Conservation (phyloP, 75 land plant genomes). For the Pinus albicaulis region DNA sequence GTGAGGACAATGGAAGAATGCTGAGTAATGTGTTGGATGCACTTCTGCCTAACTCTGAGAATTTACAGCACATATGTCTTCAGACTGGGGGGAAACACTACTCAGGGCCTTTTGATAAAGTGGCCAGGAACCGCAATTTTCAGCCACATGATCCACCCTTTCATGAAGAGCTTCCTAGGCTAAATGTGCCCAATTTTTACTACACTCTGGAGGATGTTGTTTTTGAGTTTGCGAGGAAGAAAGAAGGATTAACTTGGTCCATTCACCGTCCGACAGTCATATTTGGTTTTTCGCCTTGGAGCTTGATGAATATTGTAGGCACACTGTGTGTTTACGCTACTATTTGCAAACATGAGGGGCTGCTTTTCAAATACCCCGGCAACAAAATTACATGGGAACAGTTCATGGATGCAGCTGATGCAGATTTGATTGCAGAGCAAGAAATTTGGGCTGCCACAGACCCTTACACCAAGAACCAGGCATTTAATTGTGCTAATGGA, state of each 20-base stretch:
- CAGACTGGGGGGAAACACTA: slow-evolving; percentile 84
- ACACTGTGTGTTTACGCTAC: slow-evolving; percentile 53
- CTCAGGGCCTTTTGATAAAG: slow-evolving; percentile 48
- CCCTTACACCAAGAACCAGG: slow-evolving; percentile 67
- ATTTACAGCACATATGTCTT: slow-evolving; percentile 63
- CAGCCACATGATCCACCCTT: slow-evolving; percentile 61
- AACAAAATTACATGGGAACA: slow-evolving; percentile 48
- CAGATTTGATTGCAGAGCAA: slow-evolving; percentile 77
- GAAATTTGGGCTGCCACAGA: slow-evolving; percentile 79
- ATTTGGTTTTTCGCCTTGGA: slow-evolving; percentile 26
- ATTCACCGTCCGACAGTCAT: slow-evolving; percentile 39
- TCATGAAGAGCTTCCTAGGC: slow-evolving; percentile 62
- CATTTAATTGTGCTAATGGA: slow-evolving; percentile 69
- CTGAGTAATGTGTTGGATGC: slow-evolving; percentile 57
- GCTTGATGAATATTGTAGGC: slow-evolving; percentile 57
- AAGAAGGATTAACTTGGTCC: slow-evolving; percentile 34
- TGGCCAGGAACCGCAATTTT: slow-evolving; percentile 3
- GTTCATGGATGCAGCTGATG: slow-evolving; percentile 61
- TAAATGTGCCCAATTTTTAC: slow-evolving; percentile 59
- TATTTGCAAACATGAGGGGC: slow-evolving; percentile 57
- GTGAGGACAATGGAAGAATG: slow-evolving; percentile 46
- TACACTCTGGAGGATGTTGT: slow-evolving; percentile 56
- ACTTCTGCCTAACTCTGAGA: slow-evolving; percentile 49
- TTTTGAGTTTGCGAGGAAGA: slow-evolving; percentile 32
- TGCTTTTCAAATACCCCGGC: slow-evolving; percentile 57